Evolutionary conservation across 2,329 filamentous ascomycete genomes (phyloP), one percentile per base, ranked within the genome.

Genomic region (Mariannaea elegans): DNA sequence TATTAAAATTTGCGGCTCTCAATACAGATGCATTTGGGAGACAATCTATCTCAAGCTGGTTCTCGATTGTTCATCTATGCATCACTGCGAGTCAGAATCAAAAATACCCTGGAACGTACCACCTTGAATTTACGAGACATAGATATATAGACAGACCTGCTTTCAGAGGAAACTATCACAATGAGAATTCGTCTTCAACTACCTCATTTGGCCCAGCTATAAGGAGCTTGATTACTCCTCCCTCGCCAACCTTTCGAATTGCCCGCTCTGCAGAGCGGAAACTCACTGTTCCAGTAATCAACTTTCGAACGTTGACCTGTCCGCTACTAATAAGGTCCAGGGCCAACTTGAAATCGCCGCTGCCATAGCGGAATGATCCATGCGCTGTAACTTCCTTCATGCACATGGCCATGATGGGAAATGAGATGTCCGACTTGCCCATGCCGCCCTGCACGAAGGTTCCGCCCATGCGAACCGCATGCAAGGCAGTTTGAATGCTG

Each of bases 401-500:
- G 19, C 46, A 48, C 46, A 48, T 48, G 29, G 29, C 31, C 46
- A 48, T 48, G 29, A 48, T 48, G 12, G 46, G 46, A 16, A 48
- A 48, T 8, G 29, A 13, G 19, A 48, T 36, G 18, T n/a, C 31
- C 14, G 51, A 31, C 23, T 47, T 54, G 29, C 51, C 51, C 51
- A 54, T 54, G 21, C 51, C 51, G 1, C 41, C 51, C 41, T 54
- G 51, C 9, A 54, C 51, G 18, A 38, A 54, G 3, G 51, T 54
- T 3, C 51, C 51, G 16, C 51, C 51, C 31, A 19, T 39, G n/a
- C 42, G 32, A 3, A 46, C 41, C 5, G 21, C 32, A 8, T 54
- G 41, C 14, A 54, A 24, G 23, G 29, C 24, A 6, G 31, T 54
- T 10, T 54, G 51, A 24, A 46, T 54, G 10, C 19, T 38, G 2